A percentile compares a stretch with the other conserved stretches of the same genome.
Evolutionary conservation across 768 basidiomycete genomes (phyloP).

Genomic region (Steccherinum ochraceum): DNA sequence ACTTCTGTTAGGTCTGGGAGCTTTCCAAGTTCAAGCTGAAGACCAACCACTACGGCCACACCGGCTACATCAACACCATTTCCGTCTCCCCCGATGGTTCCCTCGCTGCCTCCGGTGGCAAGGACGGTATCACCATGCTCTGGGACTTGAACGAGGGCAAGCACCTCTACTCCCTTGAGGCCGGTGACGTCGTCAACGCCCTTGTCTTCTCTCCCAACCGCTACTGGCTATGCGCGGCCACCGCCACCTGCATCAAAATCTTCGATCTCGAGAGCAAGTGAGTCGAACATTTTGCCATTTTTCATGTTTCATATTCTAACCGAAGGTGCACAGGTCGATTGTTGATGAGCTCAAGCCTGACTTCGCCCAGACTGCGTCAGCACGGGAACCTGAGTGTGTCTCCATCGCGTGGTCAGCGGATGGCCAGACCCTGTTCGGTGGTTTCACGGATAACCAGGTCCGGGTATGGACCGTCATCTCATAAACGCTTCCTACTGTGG

Average conservation of each 20-base stretch:
- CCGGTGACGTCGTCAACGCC: conserved; percentile 96
- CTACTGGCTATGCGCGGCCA: conserved; percentile 99
- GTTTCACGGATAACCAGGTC: conserved; percentile 92
- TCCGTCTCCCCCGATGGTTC: conserved; percentile 99
- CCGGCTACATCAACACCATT: conserved; percentile 97
- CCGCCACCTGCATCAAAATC: conserved; percentile 96
- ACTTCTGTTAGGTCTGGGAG: conserved; percentile 83
- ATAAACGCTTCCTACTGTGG: conserved; percentile 21
- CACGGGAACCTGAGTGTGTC: conserved; percentile 84
- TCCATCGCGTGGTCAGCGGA: conserved; percentile 99
- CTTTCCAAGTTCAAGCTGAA: conserved; percentile 99
- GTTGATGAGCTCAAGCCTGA: conserved; percentile 99
- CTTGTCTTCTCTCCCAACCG: conserved; percentile 99
- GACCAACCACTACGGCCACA: conserved; percentile 99
- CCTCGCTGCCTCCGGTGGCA: conserved; percentile 97
- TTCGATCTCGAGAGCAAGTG: conserved; percentile 99
- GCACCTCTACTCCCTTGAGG: conserved; percentile 99
- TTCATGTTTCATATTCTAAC: conserved; percentile 30
- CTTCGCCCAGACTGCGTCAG: conserved; percentile 69
- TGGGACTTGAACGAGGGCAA: conserved; percentile 99
- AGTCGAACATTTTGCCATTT: too few relatives aligned
- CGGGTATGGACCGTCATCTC: conserved; percentile 84
- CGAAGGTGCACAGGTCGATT: conserved; percentile 59
- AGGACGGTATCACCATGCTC: conserved; percentile 99
- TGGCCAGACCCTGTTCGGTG: conserved; percentile 95